These are phyloP conservation scores for Myxozyma monticola DNA, from an alignment of 805 yeast species.

Conservation along the genomic window DNA sequence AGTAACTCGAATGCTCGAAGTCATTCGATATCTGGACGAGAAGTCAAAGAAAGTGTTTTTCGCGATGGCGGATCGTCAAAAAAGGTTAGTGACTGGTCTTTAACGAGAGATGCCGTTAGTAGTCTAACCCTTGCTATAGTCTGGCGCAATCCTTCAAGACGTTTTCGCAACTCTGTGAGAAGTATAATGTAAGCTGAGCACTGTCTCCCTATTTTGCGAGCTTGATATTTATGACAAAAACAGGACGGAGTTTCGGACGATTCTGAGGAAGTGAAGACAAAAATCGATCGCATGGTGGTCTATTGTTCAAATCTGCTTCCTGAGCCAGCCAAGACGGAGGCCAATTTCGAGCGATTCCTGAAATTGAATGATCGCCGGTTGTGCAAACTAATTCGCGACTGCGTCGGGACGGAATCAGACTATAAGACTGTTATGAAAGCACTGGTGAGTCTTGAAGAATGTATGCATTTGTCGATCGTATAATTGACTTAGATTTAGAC, in stretches of 20 bases:
- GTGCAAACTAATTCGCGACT: conserved; percentile 54
- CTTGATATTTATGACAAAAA: conserved; percentile 52
- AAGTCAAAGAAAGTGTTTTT: conserved; percentile 63
- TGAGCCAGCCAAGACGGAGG: conserved; percentile 48
- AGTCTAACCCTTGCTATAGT: background rate
- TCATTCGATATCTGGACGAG: conserved; percentile 52
- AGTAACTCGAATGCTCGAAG: conserved; percentile 53
- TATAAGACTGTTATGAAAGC: conserved; percentile 61
- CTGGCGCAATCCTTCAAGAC: conserved; percentile 51
- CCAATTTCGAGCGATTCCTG: conserved; percentile 54
- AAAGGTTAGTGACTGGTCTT: conserved; percentile 40
- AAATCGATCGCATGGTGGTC: conserved; percentile 41
- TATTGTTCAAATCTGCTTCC: conserved; percentile 67
- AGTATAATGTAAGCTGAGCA: no score
- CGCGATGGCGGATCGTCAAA: conserved; percentile 71
- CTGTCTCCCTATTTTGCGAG: conserved; percentile 45
- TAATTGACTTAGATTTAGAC: no score
- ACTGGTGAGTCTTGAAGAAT: no score
- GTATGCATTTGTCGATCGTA: no score
- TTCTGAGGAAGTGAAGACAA: conserved; percentile 7
- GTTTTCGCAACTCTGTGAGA: no score
- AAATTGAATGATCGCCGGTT: conserved; percentile 59
- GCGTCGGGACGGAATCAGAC: conserved; percentile 58
- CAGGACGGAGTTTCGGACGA: conserved; percentile 34
- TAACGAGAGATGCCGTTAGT: background rate